Conservation (phyloP, 768 basidiomycete species). For the Lactarius pseudohatsudake region DNA sequence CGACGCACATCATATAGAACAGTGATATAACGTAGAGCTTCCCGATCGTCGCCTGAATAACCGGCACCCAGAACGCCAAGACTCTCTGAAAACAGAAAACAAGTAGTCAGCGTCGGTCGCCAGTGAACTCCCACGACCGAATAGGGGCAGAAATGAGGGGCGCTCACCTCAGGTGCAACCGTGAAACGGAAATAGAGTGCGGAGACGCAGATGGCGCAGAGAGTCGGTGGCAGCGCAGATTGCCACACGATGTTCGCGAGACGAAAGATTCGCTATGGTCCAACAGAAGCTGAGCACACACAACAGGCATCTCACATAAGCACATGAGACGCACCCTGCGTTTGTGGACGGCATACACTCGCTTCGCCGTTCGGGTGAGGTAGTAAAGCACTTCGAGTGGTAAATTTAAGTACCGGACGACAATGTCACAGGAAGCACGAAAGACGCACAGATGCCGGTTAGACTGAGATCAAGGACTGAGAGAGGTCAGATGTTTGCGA, state of each 20-base stretch:
- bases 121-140: not conserved
- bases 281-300: not conserved
- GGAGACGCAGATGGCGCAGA: constrained; percentile 7
- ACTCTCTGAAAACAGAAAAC: not conserved
- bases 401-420: no score
- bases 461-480: no score
- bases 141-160: not conserved
- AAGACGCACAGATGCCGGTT: no score
- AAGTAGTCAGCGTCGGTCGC: not conserved
- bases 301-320: no score
- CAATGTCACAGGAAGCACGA: no score
- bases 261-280: constrained; percentile 3
- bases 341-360: no score
- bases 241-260: constrained; percentile 14
- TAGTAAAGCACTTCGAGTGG: no score
- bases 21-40: constrained; percentile 25
- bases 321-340: no score
- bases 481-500: no score
- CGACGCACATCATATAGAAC: constrained; percentile 15
- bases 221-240: constrained; percentile 16
- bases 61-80: not conserved
- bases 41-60: not conserved
- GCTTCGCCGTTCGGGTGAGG: no score
- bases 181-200: not conserved
- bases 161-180: not conserved